Percentiles rank a stretch among this genome's conserved stretches.
phyloP scores from a whole-genome alignment of 2,329 filamentous ascomycete species.

The Microascus cirrosus region DNA sequence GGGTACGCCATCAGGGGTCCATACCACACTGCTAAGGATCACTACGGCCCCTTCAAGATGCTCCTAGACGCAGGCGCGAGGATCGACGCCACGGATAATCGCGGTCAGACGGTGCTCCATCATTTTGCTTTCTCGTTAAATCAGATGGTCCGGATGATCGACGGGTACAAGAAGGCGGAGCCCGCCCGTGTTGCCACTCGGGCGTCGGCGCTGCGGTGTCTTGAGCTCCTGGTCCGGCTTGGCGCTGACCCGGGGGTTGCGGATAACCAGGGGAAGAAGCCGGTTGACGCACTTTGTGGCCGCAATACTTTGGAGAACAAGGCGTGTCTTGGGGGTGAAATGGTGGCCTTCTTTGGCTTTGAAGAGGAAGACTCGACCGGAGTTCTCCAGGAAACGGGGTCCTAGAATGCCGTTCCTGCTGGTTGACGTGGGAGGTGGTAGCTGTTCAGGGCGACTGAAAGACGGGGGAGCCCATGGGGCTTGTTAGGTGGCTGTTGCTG shows the following conservation, averaged over 20 bases:
- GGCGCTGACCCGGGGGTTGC: neutral
- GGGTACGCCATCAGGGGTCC: neutral
- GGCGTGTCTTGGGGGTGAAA: no score
- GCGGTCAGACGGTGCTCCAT: neutral
- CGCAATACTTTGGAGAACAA: no score
- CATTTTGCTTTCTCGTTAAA: neutral
- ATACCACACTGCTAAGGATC: neutral
- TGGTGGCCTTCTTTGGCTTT: no score
- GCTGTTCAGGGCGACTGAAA: no score
- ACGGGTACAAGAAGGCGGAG: neutral
- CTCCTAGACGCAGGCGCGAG: neutral
- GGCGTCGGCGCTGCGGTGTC: neutral
- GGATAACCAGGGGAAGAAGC: neutral
- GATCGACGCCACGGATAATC: neutral
- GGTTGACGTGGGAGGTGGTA: no score
- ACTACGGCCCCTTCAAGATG: neutral
- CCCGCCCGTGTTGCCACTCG: neutral
- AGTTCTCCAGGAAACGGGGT: no score
- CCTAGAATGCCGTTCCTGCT: no score
- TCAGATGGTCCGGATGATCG: neutral
- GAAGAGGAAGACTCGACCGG: no score
- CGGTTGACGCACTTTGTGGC: neutral
- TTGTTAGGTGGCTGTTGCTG: no score
- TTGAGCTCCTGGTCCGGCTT: neutral
- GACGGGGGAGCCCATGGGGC: no score